A percentile compares a stretch with the other conserved stretches of the same genome.
Evolutionary conservation across 148 eudicot species (phyloP).

Genomic region (Euryodendron excelsum): DNA sequence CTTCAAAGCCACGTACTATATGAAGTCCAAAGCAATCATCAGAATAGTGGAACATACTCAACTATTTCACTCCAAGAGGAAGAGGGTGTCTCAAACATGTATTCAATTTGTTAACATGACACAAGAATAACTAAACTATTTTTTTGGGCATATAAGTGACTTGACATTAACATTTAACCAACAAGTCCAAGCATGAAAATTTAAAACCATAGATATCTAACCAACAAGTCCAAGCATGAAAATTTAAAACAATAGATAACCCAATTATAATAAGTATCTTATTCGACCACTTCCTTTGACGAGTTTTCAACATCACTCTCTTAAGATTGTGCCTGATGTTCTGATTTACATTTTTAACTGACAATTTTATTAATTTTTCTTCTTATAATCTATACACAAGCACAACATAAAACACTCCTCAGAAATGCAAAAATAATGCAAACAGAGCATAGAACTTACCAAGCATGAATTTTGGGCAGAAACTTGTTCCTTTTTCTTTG

Average conservation of each 20-base stretch:
- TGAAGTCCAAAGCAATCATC: neutral
- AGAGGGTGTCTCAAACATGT: neutral
- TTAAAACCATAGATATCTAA: neutral
- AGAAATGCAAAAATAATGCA: neutral
- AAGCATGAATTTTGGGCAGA: slow-evolving; percentile 95
- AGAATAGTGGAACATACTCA: neutral
- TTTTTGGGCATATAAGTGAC: neutral
- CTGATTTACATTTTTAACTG: neutral
- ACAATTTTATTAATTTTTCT: neutral
- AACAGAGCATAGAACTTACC: slow-evolving; percentile 48
- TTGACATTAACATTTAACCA: neutral
- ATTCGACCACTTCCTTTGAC: neutral
- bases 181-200: neutral
- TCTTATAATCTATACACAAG: neutral
- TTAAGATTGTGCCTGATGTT: neutral
- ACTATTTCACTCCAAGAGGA: neutral
- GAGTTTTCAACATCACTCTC: neutral
- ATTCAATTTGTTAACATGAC: neutral
- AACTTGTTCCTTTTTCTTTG: slow-evolving; percentile 96
- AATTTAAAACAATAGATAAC: too few relatives aligned
- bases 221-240: too few relatives aligned
- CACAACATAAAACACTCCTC: neutral
- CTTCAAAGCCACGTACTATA: neutral
- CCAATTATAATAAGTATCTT: neutral
- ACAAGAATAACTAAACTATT: neutral